phyloP scores from a whole-genome alignment of 2,329 filamentous ascomycete genomes.

The Periconia macrospinosa region DNA sequence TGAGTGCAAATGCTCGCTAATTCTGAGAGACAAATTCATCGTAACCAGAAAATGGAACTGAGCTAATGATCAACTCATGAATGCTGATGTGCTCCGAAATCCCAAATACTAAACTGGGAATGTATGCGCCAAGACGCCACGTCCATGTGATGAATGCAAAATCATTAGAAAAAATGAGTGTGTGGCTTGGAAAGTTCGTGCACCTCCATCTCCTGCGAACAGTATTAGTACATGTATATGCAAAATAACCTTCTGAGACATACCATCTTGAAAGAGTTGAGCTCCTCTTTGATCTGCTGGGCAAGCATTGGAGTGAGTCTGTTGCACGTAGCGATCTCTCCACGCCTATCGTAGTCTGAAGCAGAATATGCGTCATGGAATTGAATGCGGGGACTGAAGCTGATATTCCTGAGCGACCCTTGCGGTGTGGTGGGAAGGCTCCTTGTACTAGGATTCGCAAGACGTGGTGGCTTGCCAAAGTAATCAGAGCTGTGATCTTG shows the following conservation, averaged over 20 bases:
- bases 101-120: constrained; percentile 35
- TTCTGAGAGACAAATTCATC: constrained; percentile 43
- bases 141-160: constrained; percentile 45
- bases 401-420: constrained; percentile 62
- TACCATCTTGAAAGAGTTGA: constrained; percentile 99
- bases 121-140: constrained; percentile 47
- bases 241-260: constrained; percentile 27
- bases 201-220: constrained; percentile 92
- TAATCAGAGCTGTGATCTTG: constrained; percentile 81
- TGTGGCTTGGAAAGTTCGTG: constrained; percentile 99
- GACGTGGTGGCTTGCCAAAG: constrained; percentile 75
- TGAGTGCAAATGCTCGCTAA: constrained; percentile 45
- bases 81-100: constrained; percentile 41
- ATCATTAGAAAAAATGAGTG: constrained; percentile 95
- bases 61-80: constrained; percentile 43
- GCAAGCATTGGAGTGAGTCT: constrained; percentile 94
- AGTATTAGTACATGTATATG: constrained; percentile 43
- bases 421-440: constrained; percentile 80
- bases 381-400: constrained; percentile 88
- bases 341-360: constrained; percentile 92
- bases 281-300: constrained; percentile 98
- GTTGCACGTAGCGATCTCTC: constrained; percentile 97
- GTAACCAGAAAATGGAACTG: constrained; percentile 45
- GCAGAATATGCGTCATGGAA: constrained; percentile 97
- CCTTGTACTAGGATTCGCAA: constrained; percentile 71